Evolutionary conservation across 352 stramenopile species (phyloP).

Genomic region (Globisporangium rhizosaccharum): DNA sequence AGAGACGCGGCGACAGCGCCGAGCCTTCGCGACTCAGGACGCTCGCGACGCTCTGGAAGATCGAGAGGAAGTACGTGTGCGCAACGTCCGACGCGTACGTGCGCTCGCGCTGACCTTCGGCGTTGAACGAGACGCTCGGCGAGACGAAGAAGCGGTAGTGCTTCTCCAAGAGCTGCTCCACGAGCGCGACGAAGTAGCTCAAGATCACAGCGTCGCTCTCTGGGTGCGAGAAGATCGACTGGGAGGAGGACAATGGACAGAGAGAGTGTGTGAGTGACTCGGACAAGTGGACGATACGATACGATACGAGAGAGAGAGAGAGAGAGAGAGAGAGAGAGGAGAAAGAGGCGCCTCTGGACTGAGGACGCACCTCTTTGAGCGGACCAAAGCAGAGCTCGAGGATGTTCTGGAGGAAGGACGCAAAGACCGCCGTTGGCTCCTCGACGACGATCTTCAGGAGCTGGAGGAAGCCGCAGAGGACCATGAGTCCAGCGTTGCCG

Average conservation of each 20-base stretch:
- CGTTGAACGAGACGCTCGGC: slow-evolving; percentile 32
- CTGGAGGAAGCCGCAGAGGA: slow-evolving; percentile 75
- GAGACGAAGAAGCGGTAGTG: slow-evolving; percentile 80
- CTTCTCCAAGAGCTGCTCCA: slow-evolving; percentile 75
- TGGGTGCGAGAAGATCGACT: slow-evolving; percentile 67
- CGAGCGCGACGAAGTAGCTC: slow-evolving; percentile 60
- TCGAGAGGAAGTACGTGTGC: slow-evolving; percentile 67
- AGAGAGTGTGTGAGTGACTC: too few species aligned
- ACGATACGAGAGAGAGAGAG: background rate
- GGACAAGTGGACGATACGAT: too few species aligned
- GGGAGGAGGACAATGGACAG: background rate
- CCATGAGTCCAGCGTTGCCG: slow-evolving; percentile 56
- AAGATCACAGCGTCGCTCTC: slow-evolving; percentile 69
- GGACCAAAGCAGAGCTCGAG: slow-evolving; percentile 74
- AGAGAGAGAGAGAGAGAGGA: background rate
- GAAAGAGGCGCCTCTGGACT: background rate
- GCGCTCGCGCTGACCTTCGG: slow-evolving; percentile 47
- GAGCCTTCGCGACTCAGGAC: slow-evolving; percentile 51
- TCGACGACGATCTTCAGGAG: slow-evolving; percentile 75
- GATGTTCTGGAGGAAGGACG: slow-evolving; percentile 69
- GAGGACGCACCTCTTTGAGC: slow-evolving; percentile 58
- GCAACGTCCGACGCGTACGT: slow-evolving; percentile 57
- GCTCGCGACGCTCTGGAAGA: slow-evolving; percentile 69
- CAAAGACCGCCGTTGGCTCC: slow-evolving; percentile 65
- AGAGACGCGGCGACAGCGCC: slow-evolving; percentile 54